A percentile compares a stretch with the other conserved stretches of the same genome.
phyloP scores from a whole-genome alignment of 1,284 basidiomycete species.

The Boletus mariae region DNA sequence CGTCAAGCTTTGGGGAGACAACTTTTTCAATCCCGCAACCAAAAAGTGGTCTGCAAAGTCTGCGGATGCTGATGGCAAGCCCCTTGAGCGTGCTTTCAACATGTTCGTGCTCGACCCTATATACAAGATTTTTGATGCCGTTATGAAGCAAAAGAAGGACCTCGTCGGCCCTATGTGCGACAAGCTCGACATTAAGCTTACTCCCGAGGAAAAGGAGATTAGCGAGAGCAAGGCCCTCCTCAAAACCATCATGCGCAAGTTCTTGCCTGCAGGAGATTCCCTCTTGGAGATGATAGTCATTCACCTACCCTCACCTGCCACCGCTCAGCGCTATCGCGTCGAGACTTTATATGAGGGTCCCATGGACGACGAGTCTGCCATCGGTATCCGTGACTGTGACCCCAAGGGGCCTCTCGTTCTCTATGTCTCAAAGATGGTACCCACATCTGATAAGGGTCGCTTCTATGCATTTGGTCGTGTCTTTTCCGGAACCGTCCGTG shows the following conservation, averaged over 20 bases:
- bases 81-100: constrained; percentile 91
- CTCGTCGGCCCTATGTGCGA: constrained; percentile 83
- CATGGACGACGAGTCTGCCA: constrained; percentile 99
- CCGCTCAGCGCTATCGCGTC: constrained; percentile 97
- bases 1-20: constrained; percentile 98
- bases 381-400: constrained; percentile 98
- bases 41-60: constrained; percentile 93
- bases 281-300: constrained; percentile 99
- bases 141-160: constrained; percentile 99
- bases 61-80: constrained; percentile 80
- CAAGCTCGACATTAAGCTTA: constrained; percentile 94
- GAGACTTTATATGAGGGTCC: constrained; percentile 99
- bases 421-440: constrained; percentile 99
- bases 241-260: constrained; percentile 99
- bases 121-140: constrained; percentile 97
- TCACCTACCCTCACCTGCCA: constrained; percentile 95
- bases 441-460: constrained; percentile 99
- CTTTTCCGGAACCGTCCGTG: constrained; percentile 96
- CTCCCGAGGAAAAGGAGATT: constrained; percentile 87
- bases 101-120: constrained; percentile 99
- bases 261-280: constrained; percentile 98
- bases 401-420: constrained; percentile 95
- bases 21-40: constrained; percentile 98
- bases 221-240: constrained; percentile 92
- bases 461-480: constrained; percentile 99